These are phyloP conservation scores for Colletotrichum plurivorum DNA, from an alignment of 2,329 filamentous ascomycete species.

Conservation along the genomic window DNA sequence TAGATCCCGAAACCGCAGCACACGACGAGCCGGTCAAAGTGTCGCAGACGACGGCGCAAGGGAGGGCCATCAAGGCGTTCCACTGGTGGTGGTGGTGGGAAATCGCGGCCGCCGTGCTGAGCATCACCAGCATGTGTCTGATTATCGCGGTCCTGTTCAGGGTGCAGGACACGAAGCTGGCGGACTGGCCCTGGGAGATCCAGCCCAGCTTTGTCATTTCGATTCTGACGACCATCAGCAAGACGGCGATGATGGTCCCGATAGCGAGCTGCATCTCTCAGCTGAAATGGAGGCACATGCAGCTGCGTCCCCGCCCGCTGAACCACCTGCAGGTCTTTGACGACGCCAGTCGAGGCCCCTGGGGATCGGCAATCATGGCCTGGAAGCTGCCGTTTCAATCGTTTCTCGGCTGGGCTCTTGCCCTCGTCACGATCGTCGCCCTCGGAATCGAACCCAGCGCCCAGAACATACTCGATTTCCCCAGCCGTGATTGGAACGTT, in stretches of 20 bases:
- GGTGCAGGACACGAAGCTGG: constrained; percentile 11
- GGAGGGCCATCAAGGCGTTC: constrained; percentile 2
- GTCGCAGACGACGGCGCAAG: not conserved
- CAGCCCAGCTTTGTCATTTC: constrained; percentile 52
- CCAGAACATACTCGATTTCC: constrained; percentile 41
- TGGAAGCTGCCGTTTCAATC: constrained; percentile 14
- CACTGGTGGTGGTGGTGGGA: constrained; percentile 38
- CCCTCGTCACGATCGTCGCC: constrained; percentile 37
- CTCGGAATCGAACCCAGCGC: constrained; percentile 41
- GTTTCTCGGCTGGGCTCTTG: constrained; percentile 22
- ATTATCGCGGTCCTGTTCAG: constrained; percentile 26
- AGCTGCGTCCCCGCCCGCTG: constrained; percentile 40
- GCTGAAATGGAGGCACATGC: constrained; percentile 52
- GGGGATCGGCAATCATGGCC: constrained; percentile 41
- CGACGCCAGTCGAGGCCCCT: constrained; percentile 46
- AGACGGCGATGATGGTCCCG: constrained; percentile 48
- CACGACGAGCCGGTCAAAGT: not conserved
- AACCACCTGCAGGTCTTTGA: constrained; percentile 47
- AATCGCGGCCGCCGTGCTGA: constrained; percentile 22
- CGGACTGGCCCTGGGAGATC: constrained; percentile 37
- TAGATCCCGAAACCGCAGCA: not conserved
- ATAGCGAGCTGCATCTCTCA: constrained; percentile 51
- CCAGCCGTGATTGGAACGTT: constrained; percentile 1
- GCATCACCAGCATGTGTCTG: constrained; percentile 23
- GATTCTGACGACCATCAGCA: constrained; percentile 49